Conservation (phyloP, 352 stramenopile species). For the Phytopythium sindhum region DNA sequence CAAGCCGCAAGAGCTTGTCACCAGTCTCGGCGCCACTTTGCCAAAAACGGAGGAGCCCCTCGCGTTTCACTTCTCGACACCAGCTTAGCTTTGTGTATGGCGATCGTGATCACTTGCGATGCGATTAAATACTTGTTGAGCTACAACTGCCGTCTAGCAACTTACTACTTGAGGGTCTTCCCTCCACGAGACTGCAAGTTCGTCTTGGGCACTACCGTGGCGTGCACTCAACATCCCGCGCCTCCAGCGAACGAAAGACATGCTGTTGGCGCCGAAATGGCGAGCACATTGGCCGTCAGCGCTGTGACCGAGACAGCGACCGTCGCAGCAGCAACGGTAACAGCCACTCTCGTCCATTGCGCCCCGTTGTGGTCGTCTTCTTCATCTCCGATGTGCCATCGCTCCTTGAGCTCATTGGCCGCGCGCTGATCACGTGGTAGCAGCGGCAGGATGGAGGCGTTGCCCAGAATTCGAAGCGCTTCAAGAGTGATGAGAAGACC, state of each 20-base stretch:
- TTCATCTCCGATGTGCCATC: conserved; percentile 18
- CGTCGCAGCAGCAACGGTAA: conserved; percentile 37
- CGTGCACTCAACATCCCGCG: conserved; percentile 30
- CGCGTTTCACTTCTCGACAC: conserved; percentile 23
- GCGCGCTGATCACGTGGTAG: conserved; percentile 50
- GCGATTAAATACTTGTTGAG: conserved; percentile 16
- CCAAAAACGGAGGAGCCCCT: conserved; percentile 13
- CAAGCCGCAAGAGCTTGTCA: conserved; percentile 22
- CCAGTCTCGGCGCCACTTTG: conserved; percentile 21
- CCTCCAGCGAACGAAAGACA: conserved; percentile 66
- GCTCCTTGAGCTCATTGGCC: conserved; percentile 37
- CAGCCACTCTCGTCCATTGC: conserved; percentile 32
- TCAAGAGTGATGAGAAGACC: conserved; percentile 57
- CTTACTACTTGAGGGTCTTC: not conserved
- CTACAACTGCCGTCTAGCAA: not conserved
- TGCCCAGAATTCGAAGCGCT: conserved; percentile 37
- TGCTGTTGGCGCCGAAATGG: conserved; percentile 47
- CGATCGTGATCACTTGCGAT: conserved; percentile 1
- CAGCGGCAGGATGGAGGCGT: conserved; percentile 41
- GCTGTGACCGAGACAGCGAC: conserved; percentile 32
- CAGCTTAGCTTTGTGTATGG: conserved; percentile 2
- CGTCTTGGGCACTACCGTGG: not conserved
- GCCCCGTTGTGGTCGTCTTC: conserved; percentile 32
- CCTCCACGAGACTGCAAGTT: too few relatives aligned
- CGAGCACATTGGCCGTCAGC: conserved; percentile 53